A percentile compares a stretch with the other conserved stretches of the same genome.
These are phyloP conservation scores for Didymella glomerata DNA, from an alignment of 2,329 filamentous ascomycete species.

Conservation along the genomic window DNA sequence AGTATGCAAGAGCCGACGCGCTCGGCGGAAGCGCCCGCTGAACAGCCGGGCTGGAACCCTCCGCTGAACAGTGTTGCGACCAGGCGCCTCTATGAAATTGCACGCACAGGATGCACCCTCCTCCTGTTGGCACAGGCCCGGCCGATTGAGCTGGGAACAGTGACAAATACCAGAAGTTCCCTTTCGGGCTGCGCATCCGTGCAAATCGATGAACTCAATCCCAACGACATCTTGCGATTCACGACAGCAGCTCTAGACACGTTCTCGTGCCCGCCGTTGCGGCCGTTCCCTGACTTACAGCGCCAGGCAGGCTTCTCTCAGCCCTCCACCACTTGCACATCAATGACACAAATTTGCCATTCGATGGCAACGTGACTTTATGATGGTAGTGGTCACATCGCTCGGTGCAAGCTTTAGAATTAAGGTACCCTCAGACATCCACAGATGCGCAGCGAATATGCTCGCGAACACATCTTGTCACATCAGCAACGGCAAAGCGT, in stretches of 20 bases:
- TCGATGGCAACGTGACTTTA: background rate
- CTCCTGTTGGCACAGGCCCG: constrained; percentile 10
- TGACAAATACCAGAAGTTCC: constrained; percentile 28
- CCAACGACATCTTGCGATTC: constrained; percentile 18
- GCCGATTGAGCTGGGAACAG: constrained; percentile 7
- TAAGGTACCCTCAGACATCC: background rate
- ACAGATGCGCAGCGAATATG: background rate
- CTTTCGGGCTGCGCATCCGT: constrained; percentile 15
- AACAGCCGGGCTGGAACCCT: constrained; percentile 25
- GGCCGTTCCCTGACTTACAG: constrained; percentile 1
- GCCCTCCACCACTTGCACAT: background rate
- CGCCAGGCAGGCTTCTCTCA: background rate
- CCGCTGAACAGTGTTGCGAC: constrained; percentile 21
- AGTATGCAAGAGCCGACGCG: constrained; percentile 12
- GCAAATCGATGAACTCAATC: constrained; percentile 28
- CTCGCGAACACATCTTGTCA: constrained; percentile 2
- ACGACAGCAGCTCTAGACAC: background rate
- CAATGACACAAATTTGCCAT: background rate
- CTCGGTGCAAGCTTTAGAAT: background rate
- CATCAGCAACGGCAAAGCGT: background rate
- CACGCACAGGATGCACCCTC: constrained; percentile 10
- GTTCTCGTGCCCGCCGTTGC: background rate
- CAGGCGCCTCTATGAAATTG: constrained; percentile 7
- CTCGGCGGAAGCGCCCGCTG: constrained; percentile 29
- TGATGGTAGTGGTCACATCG: background rate